phyloP scores from a whole-genome alignment of 768 basidiomycete species.

The Kwoniella bestiolae region DNA sequence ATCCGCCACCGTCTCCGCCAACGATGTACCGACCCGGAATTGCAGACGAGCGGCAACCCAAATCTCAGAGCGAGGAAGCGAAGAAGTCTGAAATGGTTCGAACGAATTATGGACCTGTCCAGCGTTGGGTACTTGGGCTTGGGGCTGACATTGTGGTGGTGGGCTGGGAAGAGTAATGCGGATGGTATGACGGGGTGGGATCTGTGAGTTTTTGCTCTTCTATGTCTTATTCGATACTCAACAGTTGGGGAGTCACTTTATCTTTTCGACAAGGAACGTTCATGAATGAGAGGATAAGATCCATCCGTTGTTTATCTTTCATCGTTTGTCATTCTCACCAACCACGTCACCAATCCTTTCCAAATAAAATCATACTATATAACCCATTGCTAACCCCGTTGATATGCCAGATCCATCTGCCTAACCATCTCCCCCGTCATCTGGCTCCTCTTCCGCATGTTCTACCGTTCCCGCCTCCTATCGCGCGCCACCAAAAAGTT shows the following conservation, averaged over 20 bases:
- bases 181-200: conserved; percentile 13
- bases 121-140: conserved; percentile 1
- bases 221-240: too few species aligned
- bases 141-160: background rate
- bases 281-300: too few species aligned
- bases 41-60: background rate
- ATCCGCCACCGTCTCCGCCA: conserved; percentile 4
- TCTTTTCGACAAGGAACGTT: too few species aligned
- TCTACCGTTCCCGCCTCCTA: conserved; percentile 16
- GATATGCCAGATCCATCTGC: conserved; percentile 12
- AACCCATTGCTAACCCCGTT: too few species aligned
- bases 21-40: conserved; percentile 14
- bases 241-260: too few species aligned
- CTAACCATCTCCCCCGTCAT: conserved; percentile 11
- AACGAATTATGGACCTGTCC: conserved; percentile 20
- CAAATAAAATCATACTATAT: too few species aligned
- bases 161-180: conserved; percentile 12
- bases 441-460: conserved; percentile 17
- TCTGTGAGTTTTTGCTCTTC: conserved; percentile 14
- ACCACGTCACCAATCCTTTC: too few species aligned
- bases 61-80: background rate
- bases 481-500: background rate
- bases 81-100: conserved; percentile 15
- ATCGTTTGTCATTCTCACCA: too few species aligned
- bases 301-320: too few species aligned